Evolutionary conservation across 75 land plant genomes (phyloP), one percentile per base, ranked within the genome.

Genomic region (Picea sitchensis): DNA sequence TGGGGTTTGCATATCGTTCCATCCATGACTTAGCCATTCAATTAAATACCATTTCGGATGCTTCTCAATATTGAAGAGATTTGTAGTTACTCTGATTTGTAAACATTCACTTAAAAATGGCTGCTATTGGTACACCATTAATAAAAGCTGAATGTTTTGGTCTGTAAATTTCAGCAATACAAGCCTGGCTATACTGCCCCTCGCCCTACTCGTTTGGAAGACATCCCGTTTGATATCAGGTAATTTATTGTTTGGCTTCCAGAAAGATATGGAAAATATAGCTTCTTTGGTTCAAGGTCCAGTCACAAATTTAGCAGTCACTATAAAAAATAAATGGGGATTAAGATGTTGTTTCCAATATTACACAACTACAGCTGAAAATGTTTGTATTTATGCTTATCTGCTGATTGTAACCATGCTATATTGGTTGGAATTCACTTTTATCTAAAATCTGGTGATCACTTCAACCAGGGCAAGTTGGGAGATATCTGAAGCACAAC

Each of bases 161-260:
- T 79, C 44, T 80, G 56, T n/a, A 14, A 14, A 38, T 69, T 91
- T 69, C 88, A 94, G 96, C 90, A 87, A 82, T 94, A 89, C 82
- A 88, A 86, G 80, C 87, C 93, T 15, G 93, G 90, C 8, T 94
- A 92, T 71, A 92, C 90, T 23, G 92, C 92, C 5, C 95, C 90
- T 34, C 87, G 83, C 44, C 79, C 92, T 51, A 78, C 86, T 44
- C 86, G 83, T 21, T 74, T 82, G 58, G 88, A 90, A 54, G 82
- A 85, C 32, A 79, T 89, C 59, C 97, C 88, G n/a, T 79, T 92
- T 87, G 88, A 87, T 75, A 85, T 91, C 65, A 94, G 95, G 97
- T 94, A 80, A 72, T 31, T 76, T 56, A 61, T 77, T 58, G 57
- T 23, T 34, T 75, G 13, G 11, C 77, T 72, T 51, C 34, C 41